Evolutionary conservation across 352 stramenopile species (phyloP), one percentile per base, ranked within the genome.

Genomic region (Lagenidium giganteum): DNA sequence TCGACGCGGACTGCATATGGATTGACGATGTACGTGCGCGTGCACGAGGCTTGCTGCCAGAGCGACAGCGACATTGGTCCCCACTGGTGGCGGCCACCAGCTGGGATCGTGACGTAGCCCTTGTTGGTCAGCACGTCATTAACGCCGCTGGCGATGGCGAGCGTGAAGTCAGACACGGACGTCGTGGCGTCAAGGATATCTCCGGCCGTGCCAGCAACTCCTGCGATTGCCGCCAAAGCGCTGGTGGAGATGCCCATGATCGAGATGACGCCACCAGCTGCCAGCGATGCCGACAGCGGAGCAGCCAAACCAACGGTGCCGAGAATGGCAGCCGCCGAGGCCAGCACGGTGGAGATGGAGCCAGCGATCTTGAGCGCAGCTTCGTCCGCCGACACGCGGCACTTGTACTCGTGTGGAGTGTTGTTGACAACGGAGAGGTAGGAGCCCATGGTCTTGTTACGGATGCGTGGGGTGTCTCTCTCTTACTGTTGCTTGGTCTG

Each of bases 1-100:
- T 67, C 52, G 6, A 55, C 67, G 2, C 46, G 61, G 20, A 81
- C 62, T 0, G 61, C 64, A 3, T 46, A 39, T 32, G 72, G 53
- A 32, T 75, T 46, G 18, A 64, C 33, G 49, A 70, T 63, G 9
- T 48, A 61, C n/a, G 67, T 73, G 35, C 57, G 59, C 5, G 74
- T 52, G 30, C 67, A 76, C 0, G 55, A 69, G 35, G 54, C 64
- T 28, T 76, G 67, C 38, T 76, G 64, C 64, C 61, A 80, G 3
- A 76, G 62, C 39, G 62, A 73, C 7, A 74, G 53, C 23, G 52
- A 60, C 58, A 70, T 67, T 29, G 70, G 68, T 3, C 55, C 60
- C 60, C 55, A 79, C 28, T 59, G 41, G 37, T 72, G 34, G n/a
- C 47, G 49, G 12, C 59, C 8, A 4, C 66, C 66, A 1, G 63